Evolutionary conservation across 306 rosid species (phyloP).

Genomic region (Trifolium repens): DNA sequence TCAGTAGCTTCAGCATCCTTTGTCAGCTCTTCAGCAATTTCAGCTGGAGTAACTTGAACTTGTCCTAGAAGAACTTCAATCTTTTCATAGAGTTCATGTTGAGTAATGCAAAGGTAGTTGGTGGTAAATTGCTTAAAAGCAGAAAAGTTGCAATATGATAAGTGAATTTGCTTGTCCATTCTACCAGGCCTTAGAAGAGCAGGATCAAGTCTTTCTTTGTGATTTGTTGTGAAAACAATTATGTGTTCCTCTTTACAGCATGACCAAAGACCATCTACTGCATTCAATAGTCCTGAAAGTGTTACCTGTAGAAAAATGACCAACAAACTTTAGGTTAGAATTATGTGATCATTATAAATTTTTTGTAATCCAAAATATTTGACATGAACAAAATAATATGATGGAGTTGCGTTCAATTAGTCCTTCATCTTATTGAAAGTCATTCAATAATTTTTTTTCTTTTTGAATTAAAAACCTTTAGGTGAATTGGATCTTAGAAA

Average conservation of each 20-base stretch:
- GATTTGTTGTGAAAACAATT: slow-evolving; percentile 54
- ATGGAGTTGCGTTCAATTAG: no score
- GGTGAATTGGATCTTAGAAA: no score
- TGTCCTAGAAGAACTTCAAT: slow-evolving; percentile 49
- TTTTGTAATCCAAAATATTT: background rate
- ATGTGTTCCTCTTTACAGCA: slow-evolving; percentile 55
- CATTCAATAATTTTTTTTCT: no score
- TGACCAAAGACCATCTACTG: slow-evolving; percentile 55
- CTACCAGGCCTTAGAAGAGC: slow-evolving; percentile 63
- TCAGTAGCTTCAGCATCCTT: slow-evolving; percentile 33
- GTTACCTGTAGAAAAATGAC: slow-evolving; percentile 46
- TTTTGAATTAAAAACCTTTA: no score
- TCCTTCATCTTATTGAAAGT: no score
- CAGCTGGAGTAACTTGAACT: slow-evolving; percentile 56
- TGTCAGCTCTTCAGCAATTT: slow-evolving; percentile 54
- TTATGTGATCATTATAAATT: background rate
- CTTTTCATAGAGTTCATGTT: slow-evolving; percentile 46
- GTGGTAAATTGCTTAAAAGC: slow-evolving; percentile 44
- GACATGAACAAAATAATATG: no score
- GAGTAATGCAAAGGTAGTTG: slow-evolving; percentile 39
- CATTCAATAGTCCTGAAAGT: slow-evolving; percentile 54
- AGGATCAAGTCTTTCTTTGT: slow-evolving; percentile 55
- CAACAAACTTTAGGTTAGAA: background rate
- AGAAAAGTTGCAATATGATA: slow-evolving; percentile 45
- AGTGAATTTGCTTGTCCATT: slow-evolving; percentile 60